A percentile compares a stretch with the other conserved stretches of the same genome.
Conservation (phyloP, 495 filamentous ascomycete genomes). For the Hypoxylon trugodes region DNA sequence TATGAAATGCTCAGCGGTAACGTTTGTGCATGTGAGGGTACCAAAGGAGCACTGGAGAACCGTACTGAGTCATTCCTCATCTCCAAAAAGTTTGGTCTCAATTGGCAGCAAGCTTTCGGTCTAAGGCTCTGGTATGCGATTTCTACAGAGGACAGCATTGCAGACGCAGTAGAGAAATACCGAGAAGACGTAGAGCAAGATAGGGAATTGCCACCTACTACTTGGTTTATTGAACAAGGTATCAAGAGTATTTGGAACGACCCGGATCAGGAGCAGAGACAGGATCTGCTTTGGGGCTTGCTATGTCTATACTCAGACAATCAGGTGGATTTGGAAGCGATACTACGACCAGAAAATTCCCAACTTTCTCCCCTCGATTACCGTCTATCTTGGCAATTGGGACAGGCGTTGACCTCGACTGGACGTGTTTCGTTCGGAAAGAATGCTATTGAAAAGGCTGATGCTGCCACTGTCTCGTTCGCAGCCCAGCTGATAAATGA, state of each 20-base stretch:
- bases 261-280: slow-evolving; percentile 60
- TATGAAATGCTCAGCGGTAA: slow-evolving; percentile 93
- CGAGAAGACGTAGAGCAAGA: slow-evolving; percentile 71
- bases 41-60: slow-evolving; percentile 76
- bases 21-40: slow-evolving; percentile 78
- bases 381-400: slow-evolving; percentile 86
- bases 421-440: slow-evolving; percentile 52
- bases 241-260: slow-evolving; percentile 58
- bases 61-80: slow-evolving; percentile 78
- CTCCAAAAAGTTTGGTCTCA: slow-evolving; percentile 79
- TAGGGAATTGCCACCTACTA: slow-evolving; percentile 66
- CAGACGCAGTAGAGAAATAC: slow-evolving; percentile 74
- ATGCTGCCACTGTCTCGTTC: slow-evolving; percentile 73
- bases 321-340: slow-evolving; percentile 59
- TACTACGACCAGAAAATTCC: slow-evolving; percentile 64
- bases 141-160: slow-evolving; percentile 69
- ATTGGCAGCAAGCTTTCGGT: slow-evolving; percentile 93
- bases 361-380: slow-evolving; percentile 73
- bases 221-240: slow-evolving; percentile 65
- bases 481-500: slow-evolving; percentile 74
- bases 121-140: slow-evolving; percentile 88
- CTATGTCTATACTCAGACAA: slow-evolving; percentile 76
- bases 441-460: slow-evolving; percentile 61
- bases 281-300: slow-evolving; percentile 87
- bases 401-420: slow-evolving; percentile 60